Percentiles rank a stretch among this genome's conserved stretches.
phyloP scores from a whole-genome alignment of 2,329 filamentous ascomycete species.

The Ramularia endophylla region DNA sequence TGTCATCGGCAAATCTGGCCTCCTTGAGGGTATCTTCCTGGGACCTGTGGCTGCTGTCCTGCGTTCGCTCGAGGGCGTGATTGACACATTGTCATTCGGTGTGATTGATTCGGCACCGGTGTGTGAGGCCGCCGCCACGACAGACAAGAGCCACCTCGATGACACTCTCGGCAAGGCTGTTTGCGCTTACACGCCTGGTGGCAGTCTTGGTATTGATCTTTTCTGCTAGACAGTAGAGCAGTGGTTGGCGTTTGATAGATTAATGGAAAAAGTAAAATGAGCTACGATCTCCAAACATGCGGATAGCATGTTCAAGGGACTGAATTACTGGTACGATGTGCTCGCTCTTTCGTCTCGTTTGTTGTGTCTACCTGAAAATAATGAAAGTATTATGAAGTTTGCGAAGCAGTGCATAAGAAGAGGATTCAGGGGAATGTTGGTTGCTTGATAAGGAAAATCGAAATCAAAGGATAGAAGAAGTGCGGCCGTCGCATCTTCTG shows the following conservation, averaged over 20 bases:
- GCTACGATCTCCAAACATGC: no score
- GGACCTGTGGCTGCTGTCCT: constrained; percentile 27
- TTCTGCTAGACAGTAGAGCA: constrained; percentile 11
- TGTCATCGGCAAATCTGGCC: constrained; percentile 32
- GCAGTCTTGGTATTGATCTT: constrained; percentile 7
- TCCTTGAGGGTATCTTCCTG: constrained; percentile 25
- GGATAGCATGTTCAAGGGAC: no score
- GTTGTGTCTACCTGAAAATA: no score
- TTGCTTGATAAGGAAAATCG: no score
- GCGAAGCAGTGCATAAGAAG: no score
- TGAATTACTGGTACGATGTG: no score
- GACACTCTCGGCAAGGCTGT: constrained; percentile 7
- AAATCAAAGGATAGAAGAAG: no score
- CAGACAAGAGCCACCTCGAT: constrained; percentile 5
- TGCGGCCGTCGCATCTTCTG: constrained; percentile 7
- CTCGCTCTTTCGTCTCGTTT: no score
- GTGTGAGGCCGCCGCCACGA: constrained; percentile 4
- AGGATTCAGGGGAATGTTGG: no score
- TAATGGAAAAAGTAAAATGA: no score
- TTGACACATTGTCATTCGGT: constrained; percentile 9
- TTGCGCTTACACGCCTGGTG: constrained; percentile 11
- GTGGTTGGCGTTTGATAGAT: no score
- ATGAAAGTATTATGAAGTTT: no score
- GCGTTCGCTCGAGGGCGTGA: constrained; percentile 6
- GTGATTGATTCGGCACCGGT: constrained; percentile 7